Evolutionary conservation across 345 rosid genomes (phyloP), one percentile per base, ranked within the genome.

Genomic region (Eucalyptus rudis): DNA sequence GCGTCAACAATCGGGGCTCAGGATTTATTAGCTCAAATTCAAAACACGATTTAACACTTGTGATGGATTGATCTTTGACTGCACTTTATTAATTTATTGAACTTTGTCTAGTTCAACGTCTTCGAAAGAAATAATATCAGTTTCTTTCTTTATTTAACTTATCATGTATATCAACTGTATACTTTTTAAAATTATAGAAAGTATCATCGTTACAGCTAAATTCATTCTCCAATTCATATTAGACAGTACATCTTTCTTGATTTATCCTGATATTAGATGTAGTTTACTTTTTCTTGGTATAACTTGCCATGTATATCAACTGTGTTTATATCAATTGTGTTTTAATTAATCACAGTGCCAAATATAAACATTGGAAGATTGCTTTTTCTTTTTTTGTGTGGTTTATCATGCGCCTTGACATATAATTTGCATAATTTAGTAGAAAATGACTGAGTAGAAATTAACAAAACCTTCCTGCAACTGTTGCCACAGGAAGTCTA

Each of bases 401-500:
- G 40, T 93, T 88, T 83, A 93, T 95, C 92, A 64, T 96, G 94
- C 43, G 7, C 45, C 43, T 24, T 13, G 15, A 13, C 62, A 8
- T 20, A n/a, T 31, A 66, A 31, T 15, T 66, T 86, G 20, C 7
- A 29, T 31, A 13, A 58, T 86, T 31, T 51, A 50, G 51, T 85
- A 51, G 24, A 45, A 45, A 15, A 29, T 10, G 87, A 85, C 20
- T 40, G 20, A 84, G 33, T n/a, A 50, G 43, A 49, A 36, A 22
- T 87, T 87, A 54, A 79, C 59, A 40, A 33, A 10, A 36, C 76
- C 50, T 86, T 10, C 87, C 5, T 43, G 24, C 88, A 27, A 29
- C 58, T 43, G 81, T 76, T 91, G 40, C 66, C 24, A 86, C 94
- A 97, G 99, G 97, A 96, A 93, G 98, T 92, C 87, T 95, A 95